Conservation (phyloP, 306 rosid species). For the Sechiopsis laciniata region DNA sequence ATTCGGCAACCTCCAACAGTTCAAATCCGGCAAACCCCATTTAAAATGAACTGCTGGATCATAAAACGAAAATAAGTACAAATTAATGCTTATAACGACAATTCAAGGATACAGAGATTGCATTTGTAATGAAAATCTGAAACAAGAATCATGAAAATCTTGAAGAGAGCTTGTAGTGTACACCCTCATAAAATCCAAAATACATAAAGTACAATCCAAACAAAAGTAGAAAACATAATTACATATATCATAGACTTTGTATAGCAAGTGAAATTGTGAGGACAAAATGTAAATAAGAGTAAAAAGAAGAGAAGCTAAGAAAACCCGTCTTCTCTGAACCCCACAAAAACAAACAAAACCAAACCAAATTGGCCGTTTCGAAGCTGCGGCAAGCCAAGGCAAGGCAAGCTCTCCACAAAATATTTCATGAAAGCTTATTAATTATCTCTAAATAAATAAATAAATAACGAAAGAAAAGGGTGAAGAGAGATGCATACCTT, state of each 20-base stretch:
- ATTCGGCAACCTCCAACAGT: background rate
- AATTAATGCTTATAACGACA: slow-evolving; percentile 2
- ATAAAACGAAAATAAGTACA: background rate
- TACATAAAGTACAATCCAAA: too few species aligned
- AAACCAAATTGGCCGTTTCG: background rate
- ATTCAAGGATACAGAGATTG: background rate
- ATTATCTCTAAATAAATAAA: background rate
- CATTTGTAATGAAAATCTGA: too few species aligned
- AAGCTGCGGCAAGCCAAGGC: background rate
- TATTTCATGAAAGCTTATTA: background rate
- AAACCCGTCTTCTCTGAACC: background rate
- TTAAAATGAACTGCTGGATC: background rate
- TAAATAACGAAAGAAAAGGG: background rate
- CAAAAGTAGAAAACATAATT: too few species aligned
- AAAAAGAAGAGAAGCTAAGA: background rate
- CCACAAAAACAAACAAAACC: background rate
- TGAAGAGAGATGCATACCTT: slow-evolving; percentile 5
- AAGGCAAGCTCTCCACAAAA: background rate
- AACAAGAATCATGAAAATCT: too few species aligned
- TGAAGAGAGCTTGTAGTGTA: too few species aligned
- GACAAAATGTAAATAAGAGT: background rate
- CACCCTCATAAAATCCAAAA: too few species aligned
- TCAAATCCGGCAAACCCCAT: background rate
- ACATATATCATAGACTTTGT: background rate
- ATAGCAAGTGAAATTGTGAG: background rate